Evolutionary conservation across 306 rosid species (phyloP).

Genomic region (Quercus glauca): DNA sequence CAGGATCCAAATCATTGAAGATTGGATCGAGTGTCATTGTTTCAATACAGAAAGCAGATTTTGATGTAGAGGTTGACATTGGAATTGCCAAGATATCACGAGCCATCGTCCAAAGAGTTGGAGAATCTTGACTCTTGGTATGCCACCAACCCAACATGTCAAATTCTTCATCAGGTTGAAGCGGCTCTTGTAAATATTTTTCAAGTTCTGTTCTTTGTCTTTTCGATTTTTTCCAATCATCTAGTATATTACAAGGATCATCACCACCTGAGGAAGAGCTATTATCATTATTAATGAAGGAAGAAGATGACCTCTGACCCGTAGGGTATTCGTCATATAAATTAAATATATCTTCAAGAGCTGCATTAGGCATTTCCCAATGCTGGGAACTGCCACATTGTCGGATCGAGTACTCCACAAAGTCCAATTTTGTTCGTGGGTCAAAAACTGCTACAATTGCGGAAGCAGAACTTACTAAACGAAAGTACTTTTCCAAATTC

Average conservation of each 20-base stretch:
- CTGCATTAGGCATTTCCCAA: too few relatives aligned
- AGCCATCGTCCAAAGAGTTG: too few relatives aligned
- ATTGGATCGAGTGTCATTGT: background rate
- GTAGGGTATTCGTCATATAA: accelerated
- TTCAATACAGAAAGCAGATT: background rate
- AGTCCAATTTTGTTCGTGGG: background rate
- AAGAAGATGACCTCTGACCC: accelerated
- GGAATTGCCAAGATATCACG: too few relatives aligned
- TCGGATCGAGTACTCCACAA: too few relatives aligned
- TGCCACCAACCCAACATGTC: too few relatives aligned
- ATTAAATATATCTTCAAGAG: background rate
- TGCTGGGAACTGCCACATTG: too few relatives aligned
- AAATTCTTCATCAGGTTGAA: accelerated
- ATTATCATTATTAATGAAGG: background rate
- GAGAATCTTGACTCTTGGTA: too few relatives aligned
- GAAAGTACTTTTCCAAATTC: accelerated
- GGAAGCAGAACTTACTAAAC: too few relatives aligned
- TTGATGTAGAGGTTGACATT: background rate
- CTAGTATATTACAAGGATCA: accelerated
- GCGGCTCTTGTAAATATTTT: background rate
- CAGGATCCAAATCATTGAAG: background rate
- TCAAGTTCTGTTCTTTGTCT: background rate
- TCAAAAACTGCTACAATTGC: background rate
- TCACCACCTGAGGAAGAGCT: accelerated
- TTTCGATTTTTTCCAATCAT: accelerated